These are phyloP conservation scores for Endocarpon pusillum DNA, from an alignment of 495 filamentous ascomycete genomes.

Conservation along the genomic window DNA sequence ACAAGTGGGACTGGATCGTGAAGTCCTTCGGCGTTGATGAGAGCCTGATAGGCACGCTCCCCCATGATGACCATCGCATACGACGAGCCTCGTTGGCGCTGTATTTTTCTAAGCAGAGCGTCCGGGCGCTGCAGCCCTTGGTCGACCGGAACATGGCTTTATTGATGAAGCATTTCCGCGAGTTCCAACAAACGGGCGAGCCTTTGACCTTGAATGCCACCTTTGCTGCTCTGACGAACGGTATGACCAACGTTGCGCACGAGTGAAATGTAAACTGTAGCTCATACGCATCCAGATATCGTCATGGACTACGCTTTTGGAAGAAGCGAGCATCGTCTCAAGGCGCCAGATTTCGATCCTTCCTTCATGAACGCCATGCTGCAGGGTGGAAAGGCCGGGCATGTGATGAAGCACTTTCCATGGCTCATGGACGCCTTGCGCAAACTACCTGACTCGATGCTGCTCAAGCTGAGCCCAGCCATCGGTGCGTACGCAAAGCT, in stretches of 20 bases:
- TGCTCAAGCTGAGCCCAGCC: not conserved
- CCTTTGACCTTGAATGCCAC: slow-evolving; percentile 20
- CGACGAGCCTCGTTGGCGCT: slow-evolving; percentile 20
- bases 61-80: slow-evolving; percentile 22
- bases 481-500: too few species aligned
- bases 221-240: slow-evolving; percentile 24
- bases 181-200: slow-evolving; percentile 5
- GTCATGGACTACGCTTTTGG: not conserved
- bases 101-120: slow-evolving; percentile 24
- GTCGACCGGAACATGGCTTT: slow-evolving; percentile 19
- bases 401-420: slow-evolving; percentile 1
- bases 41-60: slow-evolving; percentile 16
- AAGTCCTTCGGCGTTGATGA: slow-evolving; percentile 5
- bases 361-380: not conserved
- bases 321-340: not conserved
- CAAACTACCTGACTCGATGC: not conserved
- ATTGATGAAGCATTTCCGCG: slow-evolving; percentile 13
- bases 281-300: not conserved
- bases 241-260: too few species aligned
- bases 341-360: not conserved
- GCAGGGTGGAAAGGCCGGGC: not conserved
- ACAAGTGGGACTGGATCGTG: slow-evolving; percentile 7
- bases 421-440: slow-evolving; percentile 2
- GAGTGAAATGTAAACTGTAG: too few species aligned
- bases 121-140: slow-evolving; percentile 19